These are phyloP conservation scores for Colletotrichum nymphaeae DNA, from an alignment of 2,329 filamentous ascomycete species.

Conservation along the genomic window DNA sequence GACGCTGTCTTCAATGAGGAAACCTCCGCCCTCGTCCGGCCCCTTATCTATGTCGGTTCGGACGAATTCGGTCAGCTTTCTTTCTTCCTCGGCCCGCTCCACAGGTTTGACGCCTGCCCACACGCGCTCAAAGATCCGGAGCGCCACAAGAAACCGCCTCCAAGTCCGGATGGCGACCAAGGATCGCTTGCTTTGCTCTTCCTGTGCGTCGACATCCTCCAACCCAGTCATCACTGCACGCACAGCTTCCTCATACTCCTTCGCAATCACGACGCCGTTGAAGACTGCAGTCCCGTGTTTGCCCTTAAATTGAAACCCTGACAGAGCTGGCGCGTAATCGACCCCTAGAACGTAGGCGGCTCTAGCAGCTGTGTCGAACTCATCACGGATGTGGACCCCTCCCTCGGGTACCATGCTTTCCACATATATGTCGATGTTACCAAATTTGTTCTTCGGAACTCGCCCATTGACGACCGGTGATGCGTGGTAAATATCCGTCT, in stretches of 20 bases:
- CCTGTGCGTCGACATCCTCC: constrained; percentile 71
- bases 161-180: constrained; percentile 76
- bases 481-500: constrained; percentile 80
- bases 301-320: constrained; percentile 89
- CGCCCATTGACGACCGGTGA: constrained; percentile 80
- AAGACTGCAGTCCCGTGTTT: constrained; percentile 87
- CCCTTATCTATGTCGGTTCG: neutral
- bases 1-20: neutral
- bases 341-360: constrained; percentile 82
- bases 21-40: constrained; percentile 1
- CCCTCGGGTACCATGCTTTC: constrained; percentile 90
- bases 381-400: constrained; percentile 73
- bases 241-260: constrained; percentile 78
- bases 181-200: constrained; percentile 77
- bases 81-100: constrained; percentile 54
- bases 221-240: constrained; percentile 76
- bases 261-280: constrained; percentile 80
- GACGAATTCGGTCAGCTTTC: neutral
- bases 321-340: constrained; percentile 90
- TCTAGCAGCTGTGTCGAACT: constrained; percentile 67
- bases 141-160: constrained; percentile 77
- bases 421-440: constrained; percentile 94
- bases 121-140: constrained; percentile 81
- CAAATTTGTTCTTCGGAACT: constrained; percentile 91
- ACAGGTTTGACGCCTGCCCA: constrained; percentile 66